Base-by-base conservation (phyloP, 2,329 filamentous ascomycete genomes). In the Penicillium sp. region DNA sequence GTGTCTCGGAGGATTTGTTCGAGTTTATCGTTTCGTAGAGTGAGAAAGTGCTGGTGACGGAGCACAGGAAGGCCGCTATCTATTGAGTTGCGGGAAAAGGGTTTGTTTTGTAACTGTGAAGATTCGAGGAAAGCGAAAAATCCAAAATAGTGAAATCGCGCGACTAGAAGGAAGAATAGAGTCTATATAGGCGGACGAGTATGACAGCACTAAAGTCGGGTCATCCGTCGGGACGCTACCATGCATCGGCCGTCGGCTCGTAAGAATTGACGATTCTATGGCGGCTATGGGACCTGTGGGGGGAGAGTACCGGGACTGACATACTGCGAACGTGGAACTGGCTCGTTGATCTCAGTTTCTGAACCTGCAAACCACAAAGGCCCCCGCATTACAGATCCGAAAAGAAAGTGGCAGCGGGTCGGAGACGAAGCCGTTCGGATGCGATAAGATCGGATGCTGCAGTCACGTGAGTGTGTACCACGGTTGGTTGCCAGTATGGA, bases 381-480 rank as follows among this genome's bases (percentile, higher is more conserved):
- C 4, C 5, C 45, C 59, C 56, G 41, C 54, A 42, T 52, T 38
- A 35, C 54, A 39, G 45, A 61, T 63, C 45, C 59, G 52, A 61
- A 55, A 60, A 10, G 31, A 31, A 31, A 31, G 31, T 31, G 31
- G 8, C 31, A 10, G 31, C 31, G 7, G 31, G 31, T 31, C 31
- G 31, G 31, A 31, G 31, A 31, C 8, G 31, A 31, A 15, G 8
- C 37, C 17, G 41, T 60, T 60, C 58, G 58, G 58, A 60, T 54
- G 58, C 58, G 58, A 60, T 60, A 57, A 54, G 58, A 60, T 60
- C 58, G 58, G 58, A 60, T 52, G 41, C 25, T 38, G 12, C 5
- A 10, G 34, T 60, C 54, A 60, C 58, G 58, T 60, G 58, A 47
- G 4, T 12, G 37, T 22, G 43, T 10, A 10, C 31, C 31, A 31